Evolutionary conservation across 768 basidiomycete genomes (phyloP).

Genomic region (Russula griseocarnosa): DNA sequence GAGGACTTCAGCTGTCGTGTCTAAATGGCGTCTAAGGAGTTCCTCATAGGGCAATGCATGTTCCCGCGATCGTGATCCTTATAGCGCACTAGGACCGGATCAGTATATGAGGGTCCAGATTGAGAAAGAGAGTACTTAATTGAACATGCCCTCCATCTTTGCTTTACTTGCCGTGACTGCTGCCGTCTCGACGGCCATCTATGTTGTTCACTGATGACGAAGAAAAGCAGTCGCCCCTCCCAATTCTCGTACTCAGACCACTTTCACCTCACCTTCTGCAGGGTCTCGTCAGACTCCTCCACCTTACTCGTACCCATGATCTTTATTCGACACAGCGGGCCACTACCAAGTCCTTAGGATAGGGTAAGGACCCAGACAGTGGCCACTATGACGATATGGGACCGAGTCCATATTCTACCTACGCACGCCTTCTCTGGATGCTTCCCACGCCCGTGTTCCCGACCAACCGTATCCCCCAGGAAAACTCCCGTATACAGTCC

Average conservation of each 20-base stretch:
- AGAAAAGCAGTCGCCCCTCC: background rate
- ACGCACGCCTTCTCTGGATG: background rate
- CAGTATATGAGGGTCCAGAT: too few relatives aligned
- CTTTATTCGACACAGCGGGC: too few relatives aligned
- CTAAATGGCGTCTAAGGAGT: background rate
- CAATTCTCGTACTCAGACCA: background rate
- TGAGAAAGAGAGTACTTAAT: too few relatives aligned
- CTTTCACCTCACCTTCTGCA: too few relatives aligned
- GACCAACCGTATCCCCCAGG: background rate
- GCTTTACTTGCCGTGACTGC: background rate
- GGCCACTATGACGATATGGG: too few relatives aligned
- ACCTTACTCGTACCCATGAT: too few relatives aligned
- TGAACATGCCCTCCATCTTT: background rate
- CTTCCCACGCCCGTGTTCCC: background rate
- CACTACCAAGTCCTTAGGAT: too few relatives aligned
- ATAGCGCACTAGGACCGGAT: too few relatives aligned
- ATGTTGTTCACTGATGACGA: background rate
- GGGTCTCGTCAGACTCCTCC: background rate
- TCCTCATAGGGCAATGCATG: background rate
- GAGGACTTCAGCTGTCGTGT: too few relatives aligned
- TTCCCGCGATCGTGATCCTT: background rate
- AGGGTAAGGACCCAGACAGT: too few relatives aligned
- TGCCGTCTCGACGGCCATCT: background rate
- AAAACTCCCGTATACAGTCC: background rate
- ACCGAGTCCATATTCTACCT: background rate